Conservation (phyloP, 2,329 filamentous ascomycete species). For the Didymella segeticola region DNA sequence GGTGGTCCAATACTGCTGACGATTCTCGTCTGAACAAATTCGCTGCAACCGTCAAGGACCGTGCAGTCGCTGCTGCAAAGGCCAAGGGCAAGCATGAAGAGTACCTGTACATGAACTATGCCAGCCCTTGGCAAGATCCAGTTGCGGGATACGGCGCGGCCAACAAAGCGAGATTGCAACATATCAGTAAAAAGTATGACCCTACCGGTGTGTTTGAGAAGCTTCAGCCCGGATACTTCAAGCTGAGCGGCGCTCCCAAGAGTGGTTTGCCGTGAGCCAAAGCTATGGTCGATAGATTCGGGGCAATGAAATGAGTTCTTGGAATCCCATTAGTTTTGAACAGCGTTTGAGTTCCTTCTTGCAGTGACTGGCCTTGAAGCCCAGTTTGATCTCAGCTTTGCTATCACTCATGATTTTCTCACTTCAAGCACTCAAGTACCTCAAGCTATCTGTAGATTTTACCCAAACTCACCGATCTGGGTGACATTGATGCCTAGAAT, state of each 20-base stretch:
- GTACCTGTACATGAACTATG: conserved; percentile 58
- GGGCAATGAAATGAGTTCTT: too few relatives aligned
- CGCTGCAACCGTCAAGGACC: conserved; percentile 23
- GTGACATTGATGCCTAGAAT: too few relatives aligned
- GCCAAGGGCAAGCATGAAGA: conserved; percentile 9
- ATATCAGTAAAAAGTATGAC: conserved; percentile 29
- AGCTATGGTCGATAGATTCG: too few relatives aligned
- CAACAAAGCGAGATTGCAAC: conserved; percentile 39
- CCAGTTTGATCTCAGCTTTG: too few relatives aligned
- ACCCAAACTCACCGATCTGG: too few relatives aligned
- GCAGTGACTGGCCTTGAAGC: too few relatives aligned
- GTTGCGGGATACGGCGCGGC: conserved; percentile 51
- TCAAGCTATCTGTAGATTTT: too few relatives aligned
- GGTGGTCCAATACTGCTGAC: conserved; percentile 32
- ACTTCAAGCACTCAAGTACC: too few relatives aligned
- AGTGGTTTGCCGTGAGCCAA: background rate
- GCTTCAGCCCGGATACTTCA: conserved; percentile 32
- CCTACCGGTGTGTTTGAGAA: conserved; percentile 28
- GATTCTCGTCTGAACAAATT: conserved; percentile 31
- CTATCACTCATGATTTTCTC: too few relatives aligned
- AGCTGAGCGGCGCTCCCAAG: conserved; percentile 26
- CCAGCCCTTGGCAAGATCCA: conserved; percentile 51
- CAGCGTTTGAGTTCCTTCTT: too few relatives aligned
- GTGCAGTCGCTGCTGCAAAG: conserved; percentile 13
- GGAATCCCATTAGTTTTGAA: too few relatives aligned